A percentile compares a stretch with the other conserved stretches of the same genome.
Evolutionary conservation across 108 stramenopile genomes (phyloP).

Genomic region (Parmales sp.): DNA sequence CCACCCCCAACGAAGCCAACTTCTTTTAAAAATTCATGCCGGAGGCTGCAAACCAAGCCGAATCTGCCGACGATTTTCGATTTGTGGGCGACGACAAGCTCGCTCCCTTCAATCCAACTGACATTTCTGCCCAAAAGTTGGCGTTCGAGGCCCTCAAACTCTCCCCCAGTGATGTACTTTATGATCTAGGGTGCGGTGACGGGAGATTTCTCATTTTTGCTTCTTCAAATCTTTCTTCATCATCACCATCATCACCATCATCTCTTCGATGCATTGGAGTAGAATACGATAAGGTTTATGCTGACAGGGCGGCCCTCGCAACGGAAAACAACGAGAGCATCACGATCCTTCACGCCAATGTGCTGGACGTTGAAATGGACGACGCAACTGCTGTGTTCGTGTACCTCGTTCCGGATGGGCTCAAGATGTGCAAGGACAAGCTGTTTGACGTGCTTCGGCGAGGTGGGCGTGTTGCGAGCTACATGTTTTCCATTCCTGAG

Average conservation of each 20-base stretch:
- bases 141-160: constrained; percentile 40
- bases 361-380: constrained; percentile 15
- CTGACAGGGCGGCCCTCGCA: no score
- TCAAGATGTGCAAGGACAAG: constrained; percentile 45
- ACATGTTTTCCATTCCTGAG: constrained; percentile 54
- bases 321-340: neutral
- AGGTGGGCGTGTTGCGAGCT: constrained; percentile 40
- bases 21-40: no score
- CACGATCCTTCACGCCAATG: constrained; percentile 9
- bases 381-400: constrained; percentile 70
- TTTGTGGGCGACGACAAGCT: constrained; percentile 32
- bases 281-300: no score
- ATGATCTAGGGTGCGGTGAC: constrained; percentile 81
- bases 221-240: neutral
- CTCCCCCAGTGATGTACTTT: constrained; percentile 43
- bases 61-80: no score
- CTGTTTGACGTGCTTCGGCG: constrained; percentile 39
- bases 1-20: no score
- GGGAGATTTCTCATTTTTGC: constrained; percentile 56
- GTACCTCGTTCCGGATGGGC: constrained; percentile 67
- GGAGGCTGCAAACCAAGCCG: no score
- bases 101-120: constrained; percentile 62
- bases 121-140: constrained; percentile 40
- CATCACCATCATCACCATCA: no score
- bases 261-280: no score